Base-by-base conservation (phyloP, 305 asterid genomes). In the Fraxinus albicans region DNA sequence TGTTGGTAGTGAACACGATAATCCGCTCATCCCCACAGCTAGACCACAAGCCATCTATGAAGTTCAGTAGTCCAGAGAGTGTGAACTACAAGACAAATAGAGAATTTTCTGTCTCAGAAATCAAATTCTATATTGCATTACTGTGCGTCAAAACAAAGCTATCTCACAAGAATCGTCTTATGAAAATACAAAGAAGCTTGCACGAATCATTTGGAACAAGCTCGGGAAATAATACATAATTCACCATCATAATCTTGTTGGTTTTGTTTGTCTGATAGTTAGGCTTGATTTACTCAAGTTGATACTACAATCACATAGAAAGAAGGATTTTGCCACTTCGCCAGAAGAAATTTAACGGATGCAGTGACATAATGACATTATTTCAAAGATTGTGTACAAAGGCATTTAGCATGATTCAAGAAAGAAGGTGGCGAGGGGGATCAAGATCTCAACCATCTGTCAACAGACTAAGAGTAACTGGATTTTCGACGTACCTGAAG, bases 11-110 rank as follows among this genome's bases (percentile, higher is more conserved):
- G 90, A 94, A 88, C 2, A 92, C 53, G 79, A 92, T 92, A 67
- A 94, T 90, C 25, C 95, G 86, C 50, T 94, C 95, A 75, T 94
- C 98, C 1, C 95, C 95, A 6, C 92, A 88, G 80, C 94, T 88
- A 13, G 97, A 94, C 98, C 98, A 94, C 1, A 92, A 83, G 15
- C 98, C 98, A 67, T 92, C 98, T 0, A 94, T 89, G 91, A 92
- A 92, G 86, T 94, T 94, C 79, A 94, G 50, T 53, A 94, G 85
- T 1, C 94, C 97, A 0, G 98, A 90, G 0, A 94, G 89, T 3
- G 94, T 87, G 38, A 92, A 88, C 95, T 92, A 83, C 65, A 44
- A 1, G 8, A 3, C 8, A 69, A 67, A 27, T 33, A 27, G 74
- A 19, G 69, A 58, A 50, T 17, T 44, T 44, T 42, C 53, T 42